Conservation (phyloP, 257 asterid species). For the Solanum clarkiae region DNA sequence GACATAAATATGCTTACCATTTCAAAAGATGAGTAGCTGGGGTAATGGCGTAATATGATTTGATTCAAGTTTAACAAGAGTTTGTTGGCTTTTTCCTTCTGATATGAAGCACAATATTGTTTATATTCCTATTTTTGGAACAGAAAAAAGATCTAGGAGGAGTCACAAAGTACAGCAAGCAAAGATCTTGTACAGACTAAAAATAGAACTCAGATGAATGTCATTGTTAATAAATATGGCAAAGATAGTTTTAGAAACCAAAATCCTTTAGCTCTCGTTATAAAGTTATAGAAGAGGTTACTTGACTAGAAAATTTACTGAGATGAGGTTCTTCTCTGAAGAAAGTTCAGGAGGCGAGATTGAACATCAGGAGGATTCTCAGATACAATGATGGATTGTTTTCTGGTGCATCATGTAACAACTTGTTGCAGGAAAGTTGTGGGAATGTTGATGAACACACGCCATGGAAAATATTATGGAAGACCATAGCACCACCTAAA, state of each 20-base stretch:
- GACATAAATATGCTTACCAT: background rate
- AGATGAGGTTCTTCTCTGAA: background rate
- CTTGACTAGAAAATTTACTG: background rate
- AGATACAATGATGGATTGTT: background rate
- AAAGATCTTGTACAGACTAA: slow-evolving; percentile 2
- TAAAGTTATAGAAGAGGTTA: background rate
- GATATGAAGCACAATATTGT: background rate
- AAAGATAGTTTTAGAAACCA: background rate
- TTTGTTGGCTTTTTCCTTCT: background rate
- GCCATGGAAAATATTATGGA: too few relatives aligned
- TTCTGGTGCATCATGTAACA: background rate
- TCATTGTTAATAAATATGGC: background rate
- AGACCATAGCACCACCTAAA: too few relatives aligned
- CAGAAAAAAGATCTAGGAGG: background rate
- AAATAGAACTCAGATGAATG: background rate
- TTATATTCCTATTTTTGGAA: background rate
- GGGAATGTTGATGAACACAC: too few relatives aligned
- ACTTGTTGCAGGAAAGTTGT: too few relatives aligned
- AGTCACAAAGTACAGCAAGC: background rate
- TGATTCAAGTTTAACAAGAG: background rate
- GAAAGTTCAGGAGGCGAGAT: background rate
- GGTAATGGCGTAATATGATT: background rate
- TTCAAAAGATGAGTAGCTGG: background rate
- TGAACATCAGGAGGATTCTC: background rate
- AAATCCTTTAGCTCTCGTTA: background rate